Base-by-base conservation (phyloP, 768 basidiomycete genomes). In the Boletus rex-veris region DNA sequence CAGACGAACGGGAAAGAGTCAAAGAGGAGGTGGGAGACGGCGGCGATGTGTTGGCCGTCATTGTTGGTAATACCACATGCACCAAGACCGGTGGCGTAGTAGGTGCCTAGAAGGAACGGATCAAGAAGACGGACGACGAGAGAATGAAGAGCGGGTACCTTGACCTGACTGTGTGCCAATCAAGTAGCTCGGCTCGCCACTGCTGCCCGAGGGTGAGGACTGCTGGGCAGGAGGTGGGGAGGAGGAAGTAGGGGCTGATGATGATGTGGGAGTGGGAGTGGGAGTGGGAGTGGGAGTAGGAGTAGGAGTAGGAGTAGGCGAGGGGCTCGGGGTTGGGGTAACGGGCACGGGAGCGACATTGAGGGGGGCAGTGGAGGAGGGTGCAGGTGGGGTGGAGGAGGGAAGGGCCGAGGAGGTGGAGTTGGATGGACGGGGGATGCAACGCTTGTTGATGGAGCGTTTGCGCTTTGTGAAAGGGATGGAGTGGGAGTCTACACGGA, bases 91-190 rank as follows among this genome's bases (percentile, higher is more conserved):
- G 59, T 47, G 0, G 3, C 33, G 48, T 65, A 76, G 37, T 18
- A 75, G 7, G 74, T 75, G 24, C 58, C 74, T 70, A 30, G 43
- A 33, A 57, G n/a, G 5, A 46, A 47, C 1, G 46, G 21, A 39
- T 54, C n/a, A 57, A 28, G 3, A 28, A n/a, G 14, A 24, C 14
- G 30, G 12, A 35, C 1, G 10, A 1, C 14, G 37, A 35, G 18
- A 19, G 1, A 60, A 37, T 16, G 6, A 3, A 54, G 33, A 53
- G 40, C 6, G 48, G 53, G 30, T 59, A 73, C 77, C 81, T 53
- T 82, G 63, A 16, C 86, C 85, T 2, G 61, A 59, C 52, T 84
- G 78, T 0, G 71, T 75, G 18, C 83, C 83, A 21, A 41, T 50
- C 67, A 83, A 59, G 67, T 71, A 81, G 61, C 76, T 73, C 33